Base-by-base conservation (phyloP, 2,329 filamentous ascomycete species). In the Scolecobasidium constrictum region DNA sequence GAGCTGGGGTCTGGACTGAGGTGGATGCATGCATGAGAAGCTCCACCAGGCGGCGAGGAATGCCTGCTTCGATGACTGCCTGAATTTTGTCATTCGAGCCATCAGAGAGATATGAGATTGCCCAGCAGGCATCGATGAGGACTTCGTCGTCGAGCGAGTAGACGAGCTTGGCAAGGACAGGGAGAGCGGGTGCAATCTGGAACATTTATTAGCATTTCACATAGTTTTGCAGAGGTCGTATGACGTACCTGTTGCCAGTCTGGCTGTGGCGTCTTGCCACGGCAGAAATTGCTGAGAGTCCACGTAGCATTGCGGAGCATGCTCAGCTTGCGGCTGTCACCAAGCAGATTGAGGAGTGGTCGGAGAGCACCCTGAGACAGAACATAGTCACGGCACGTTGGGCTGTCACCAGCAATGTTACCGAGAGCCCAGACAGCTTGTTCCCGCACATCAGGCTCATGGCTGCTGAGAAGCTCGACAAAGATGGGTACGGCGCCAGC, bases 231-330 rank as follows among this genome's bases (percentile, higher is more conserved):
- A n/a, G n/a, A n/a, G n/a, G n/a, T n/a, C 36, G 13, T 34, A 7
- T 23, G 35, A 74, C 86, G 66, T 74, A 94, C 87, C 28, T 86
- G 95, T 59, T 80, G 78, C 92, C 92, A 98, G 62, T 98, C 92
- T 37, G 92, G 92, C 70, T 98, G 92, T 40, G 92, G 92, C 6
- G 90, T 95, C 78, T 98, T 98, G 68, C 92, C 92, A 73, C 92
- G 86, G 72, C 92, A 98, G 71, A 98, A 98, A 74, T 98, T 98
- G 76, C 92, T 96, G 45, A 98, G 72, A 35, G 92, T 98, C 92
- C 92, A 98, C 18, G 92, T 98, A 26, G 92, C 92, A 62, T 98
- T 98, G 53, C 92, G 78, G 41, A 98, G 81, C 92, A 98, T 98
- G 75, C 88, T 96, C 46, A 98, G 73, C 75, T 98, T 98, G 58